Conservation (phyloP, 2,329 filamentous ascomycete genomes). For the Cercospora citrullina region DNA sequence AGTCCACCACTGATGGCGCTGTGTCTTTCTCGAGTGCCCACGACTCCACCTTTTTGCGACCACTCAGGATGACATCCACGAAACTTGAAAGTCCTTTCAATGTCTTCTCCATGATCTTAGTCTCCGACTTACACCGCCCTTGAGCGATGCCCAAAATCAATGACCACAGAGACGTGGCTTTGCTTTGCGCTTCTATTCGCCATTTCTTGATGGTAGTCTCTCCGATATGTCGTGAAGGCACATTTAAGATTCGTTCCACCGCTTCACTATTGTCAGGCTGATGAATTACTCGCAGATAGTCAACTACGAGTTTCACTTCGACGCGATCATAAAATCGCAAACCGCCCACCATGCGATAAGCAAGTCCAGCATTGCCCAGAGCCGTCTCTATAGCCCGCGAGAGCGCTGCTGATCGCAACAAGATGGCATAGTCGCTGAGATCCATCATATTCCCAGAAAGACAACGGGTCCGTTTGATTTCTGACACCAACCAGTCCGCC, state of each 20-base stretch:
- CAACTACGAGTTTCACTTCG: constrained; percentile 82
- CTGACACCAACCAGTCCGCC: constrained; percentile 83
- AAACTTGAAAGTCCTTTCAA: constrained; percentile 60
- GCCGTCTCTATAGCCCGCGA: constrained; percentile 84
- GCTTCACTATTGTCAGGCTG: constrained; percentile 87
- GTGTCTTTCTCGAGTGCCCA: constrained; percentile 35
- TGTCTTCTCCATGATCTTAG: constrained; percentile 57
- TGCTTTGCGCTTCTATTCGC: constrained; percentile 72
- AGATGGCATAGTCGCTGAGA: constrained; percentile 77
- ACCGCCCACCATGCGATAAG: constrained; percentile 91
- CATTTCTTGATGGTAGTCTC: constrained; percentile 73
- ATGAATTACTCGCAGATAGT: constrained; percentile 83
- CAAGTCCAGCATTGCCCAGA: constrained; percentile 75
- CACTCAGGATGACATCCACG: constrained; percentile 60
- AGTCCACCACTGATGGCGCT: constrained; percentile 43
- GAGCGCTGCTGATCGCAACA: constrained; percentile 79
- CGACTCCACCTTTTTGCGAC: constrained; percentile 55
- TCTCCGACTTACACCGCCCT: constrained; percentile 52
- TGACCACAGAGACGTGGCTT: constrained; percentile 71
- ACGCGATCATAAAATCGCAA: constrained; percentile 87
- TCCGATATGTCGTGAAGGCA: constrained; percentile 77
- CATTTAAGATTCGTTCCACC: constrained; percentile 78
- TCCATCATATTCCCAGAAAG: constrained; percentile 73
- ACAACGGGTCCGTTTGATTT: constrained; percentile 69
- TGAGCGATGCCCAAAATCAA: constrained; percentile 63